Percentiles rank a stretch among this genome's conserved stretches.
These are phyloP conservation scores for Aureobasidium sp. DNA, from an alignment of 2,329 filamentous ascomycete genomes.

Conservation along the genomic window DNA sequence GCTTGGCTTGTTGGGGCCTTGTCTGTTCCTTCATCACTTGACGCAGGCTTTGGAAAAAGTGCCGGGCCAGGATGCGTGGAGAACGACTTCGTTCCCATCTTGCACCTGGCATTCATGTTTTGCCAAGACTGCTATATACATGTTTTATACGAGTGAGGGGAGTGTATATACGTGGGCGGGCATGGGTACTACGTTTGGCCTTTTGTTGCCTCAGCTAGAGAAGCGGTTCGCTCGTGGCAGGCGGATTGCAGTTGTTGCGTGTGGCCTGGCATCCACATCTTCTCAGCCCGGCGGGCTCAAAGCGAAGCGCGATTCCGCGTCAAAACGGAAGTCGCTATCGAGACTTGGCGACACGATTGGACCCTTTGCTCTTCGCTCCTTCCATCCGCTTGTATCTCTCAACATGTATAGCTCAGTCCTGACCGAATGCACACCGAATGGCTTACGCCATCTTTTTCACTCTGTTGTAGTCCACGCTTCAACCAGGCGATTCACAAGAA, in stretches of 20 bases:
- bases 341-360: background rate
- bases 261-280: background rate
- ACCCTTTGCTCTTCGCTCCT: background rate
- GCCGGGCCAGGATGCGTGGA: background rate
- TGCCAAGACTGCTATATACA: constrained; percentile 11
- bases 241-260: background rate
- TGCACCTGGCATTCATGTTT: background rate
- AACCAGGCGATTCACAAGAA: background rate
- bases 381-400: background rate
- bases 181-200: background rate
- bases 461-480: background rate
- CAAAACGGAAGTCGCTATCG: constrained; percentile 12
- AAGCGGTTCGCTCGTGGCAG: background rate
- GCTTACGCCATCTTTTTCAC: background rate
- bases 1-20: constrained; percentile 2
- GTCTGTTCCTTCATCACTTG: background rate
- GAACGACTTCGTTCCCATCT: background rate
- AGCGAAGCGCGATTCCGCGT: constrained; percentile 8
- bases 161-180: background rate
- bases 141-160: background rate
- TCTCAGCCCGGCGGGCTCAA: constrained; percentile 4
- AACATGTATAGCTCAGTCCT: background rate
- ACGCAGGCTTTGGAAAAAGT: background rate
- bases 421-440: background rate
- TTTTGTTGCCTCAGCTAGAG: background rate